These are phyloP conservation scores for Trichoderma koningii DNA, from an alignment of 2,329 filamentous ascomycete species.

Conservation along the genomic window DNA sequence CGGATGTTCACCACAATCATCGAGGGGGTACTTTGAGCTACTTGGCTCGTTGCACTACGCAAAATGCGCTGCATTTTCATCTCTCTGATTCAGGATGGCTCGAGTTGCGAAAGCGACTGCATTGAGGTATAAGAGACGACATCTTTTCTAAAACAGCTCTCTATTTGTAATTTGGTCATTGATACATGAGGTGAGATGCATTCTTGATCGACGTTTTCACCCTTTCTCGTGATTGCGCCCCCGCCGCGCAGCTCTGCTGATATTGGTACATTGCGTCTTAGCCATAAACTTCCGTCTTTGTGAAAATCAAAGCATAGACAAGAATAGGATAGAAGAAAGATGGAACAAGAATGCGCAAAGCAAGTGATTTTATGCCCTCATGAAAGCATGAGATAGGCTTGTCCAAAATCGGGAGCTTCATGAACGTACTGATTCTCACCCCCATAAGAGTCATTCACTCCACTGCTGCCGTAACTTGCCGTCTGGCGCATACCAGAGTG, in stretches of 20 bases:
- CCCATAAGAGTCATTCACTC: conserved; percentile 40
- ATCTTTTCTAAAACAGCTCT: not conserved
- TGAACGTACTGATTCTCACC: conserved; percentile 39
- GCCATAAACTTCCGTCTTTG: not conserved
- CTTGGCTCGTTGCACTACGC: too few species aligned
- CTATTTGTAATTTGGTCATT: not conserved
- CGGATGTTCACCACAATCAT: too few species aligned
- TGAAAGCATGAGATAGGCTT: conserved; percentile 10
- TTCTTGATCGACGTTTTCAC: not conserved
- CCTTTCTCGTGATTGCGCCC: not conserved
- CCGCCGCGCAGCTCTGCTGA: not conserved
- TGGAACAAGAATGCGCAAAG: too few species aligned
- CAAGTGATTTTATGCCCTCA: not conserved
- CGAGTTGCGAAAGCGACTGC: too few species aligned
- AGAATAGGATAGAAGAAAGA: not conserved
- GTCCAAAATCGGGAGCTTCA: not conserved
- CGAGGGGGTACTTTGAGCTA: too few species aligned
- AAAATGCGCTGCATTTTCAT: too few species aligned
- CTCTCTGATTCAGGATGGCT: too few species aligned
- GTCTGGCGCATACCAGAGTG: conserved; percentile 34
- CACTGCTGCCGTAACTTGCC: conserved; percentile 40
- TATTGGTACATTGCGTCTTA: not conserved
- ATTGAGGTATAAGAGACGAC: not conserved
- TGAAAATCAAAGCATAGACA: not conserved
- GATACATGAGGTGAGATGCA: not conserved